Base-by-base conservation (phyloP, 495 filamentous ascomycete genomes). In the Penicillium paradoxum region DNA sequence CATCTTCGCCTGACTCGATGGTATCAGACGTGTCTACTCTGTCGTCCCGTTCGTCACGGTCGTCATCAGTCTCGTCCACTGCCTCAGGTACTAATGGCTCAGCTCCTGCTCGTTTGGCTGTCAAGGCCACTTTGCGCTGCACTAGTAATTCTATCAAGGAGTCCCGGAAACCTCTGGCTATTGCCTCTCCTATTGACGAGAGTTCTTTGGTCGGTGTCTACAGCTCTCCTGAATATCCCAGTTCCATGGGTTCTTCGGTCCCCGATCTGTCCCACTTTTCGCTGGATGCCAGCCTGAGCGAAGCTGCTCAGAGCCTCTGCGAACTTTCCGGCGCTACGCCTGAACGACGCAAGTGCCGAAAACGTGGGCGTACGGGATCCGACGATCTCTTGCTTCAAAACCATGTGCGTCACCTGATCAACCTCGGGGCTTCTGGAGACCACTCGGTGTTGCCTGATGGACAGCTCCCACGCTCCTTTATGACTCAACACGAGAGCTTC, bases 1-100 rank as follows among this genome's bases (percentile, higher is more conserved):
- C 82, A 36, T 95, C 90, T 45, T 95, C 90, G 32, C 90, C 90
- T 38, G 90, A 95, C 59, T 95, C 90, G 51, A 91, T 93, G 89
- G 73, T 95, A 21, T 93, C 89, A 42, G 90, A 95, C 69, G 83
- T 77, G 42, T 91, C 87, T 34, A 75, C 78, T 56, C 21, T 75
- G 44, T 76, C 77, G 51, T 77, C 68, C 54, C 82, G 80, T 54
- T 79, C 84, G 51, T 89, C 86, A 57, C 79, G 85, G 51, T 88
- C 84, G 33, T 89, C 85, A 57, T 88, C 86, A 1, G 82, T 87
- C 68, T 88, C 85, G 15, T 87, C 83, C 56, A 83, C 75, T 64
- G 83, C 86, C 39, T 88, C 84, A 45, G 74, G 78, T 55, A 75
- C 76, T 57, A 78, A 75, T 76, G 86, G 83, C 79, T 81, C 84